Conservation (phyloP, 257 asterid genomes). For the Ballota nigra region DNA sequence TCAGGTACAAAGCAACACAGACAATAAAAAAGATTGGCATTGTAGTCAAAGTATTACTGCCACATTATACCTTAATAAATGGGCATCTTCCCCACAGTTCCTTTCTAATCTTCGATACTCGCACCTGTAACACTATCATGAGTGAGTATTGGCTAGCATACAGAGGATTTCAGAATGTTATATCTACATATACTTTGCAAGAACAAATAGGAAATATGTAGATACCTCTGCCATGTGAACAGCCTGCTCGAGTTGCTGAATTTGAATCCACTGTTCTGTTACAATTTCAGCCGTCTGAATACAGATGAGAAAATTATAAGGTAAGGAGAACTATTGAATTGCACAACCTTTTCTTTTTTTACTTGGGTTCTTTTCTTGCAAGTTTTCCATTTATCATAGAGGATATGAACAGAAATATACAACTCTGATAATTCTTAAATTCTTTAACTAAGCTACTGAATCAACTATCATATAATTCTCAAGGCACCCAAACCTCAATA, state of each 20-base stretch:
- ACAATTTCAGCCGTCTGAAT: constrained; percentile 61
- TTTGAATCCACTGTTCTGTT: constrained; percentile 88
- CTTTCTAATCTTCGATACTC: constrained; percentile 44
- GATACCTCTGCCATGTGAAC: constrained; percentile 77
- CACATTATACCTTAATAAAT: constrained; percentile 52
- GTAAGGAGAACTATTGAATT: constrained; percentile 7
- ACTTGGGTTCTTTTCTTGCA: background rate
- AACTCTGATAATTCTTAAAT: background rate
- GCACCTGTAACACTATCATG: constrained; percentile 43
- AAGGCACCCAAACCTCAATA: background rate
- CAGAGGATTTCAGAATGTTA: background rate
- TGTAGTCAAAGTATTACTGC: background rate
- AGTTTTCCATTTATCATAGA: background rate
- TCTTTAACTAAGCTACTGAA: background rate
- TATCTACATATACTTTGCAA: constrained; percentile 7
- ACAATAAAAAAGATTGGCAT: background rate
- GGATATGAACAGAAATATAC: background rate
- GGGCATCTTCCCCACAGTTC: constrained; percentile 65
- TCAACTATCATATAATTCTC: background rate
- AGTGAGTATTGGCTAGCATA: background rate
- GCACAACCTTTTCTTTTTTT: no score
- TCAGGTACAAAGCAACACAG: background rate
- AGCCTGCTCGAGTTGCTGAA: constrained; percentile 92
- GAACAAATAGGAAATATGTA: constrained; percentile 6
- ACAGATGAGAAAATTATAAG: constrained; percentile 10